Evolutionary conservation across 2,329 filamentous ascomycete genomes (phyloP).

Genomic region (Akanthomyces uredinophilus): DNA sequence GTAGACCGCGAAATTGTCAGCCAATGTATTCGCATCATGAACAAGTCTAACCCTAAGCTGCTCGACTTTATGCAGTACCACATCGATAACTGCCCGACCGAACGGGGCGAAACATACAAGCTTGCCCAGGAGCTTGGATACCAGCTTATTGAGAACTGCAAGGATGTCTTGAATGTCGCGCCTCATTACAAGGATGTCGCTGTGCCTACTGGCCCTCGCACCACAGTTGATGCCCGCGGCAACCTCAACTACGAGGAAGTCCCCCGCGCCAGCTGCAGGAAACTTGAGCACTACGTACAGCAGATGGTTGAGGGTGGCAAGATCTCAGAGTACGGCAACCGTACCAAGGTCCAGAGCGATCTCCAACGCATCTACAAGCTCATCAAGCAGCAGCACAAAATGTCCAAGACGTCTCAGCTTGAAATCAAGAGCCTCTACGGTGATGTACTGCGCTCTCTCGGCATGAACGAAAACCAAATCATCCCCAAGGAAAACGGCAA

Average conservation of each 20-base stretch:
- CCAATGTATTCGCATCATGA: slow-evolving; percentile 98
- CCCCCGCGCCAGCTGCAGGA: slow-evolving; percentile 82
- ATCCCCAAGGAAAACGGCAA: slow-evolving; percentile 81
- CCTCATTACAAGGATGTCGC: slow-evolving; percentile 96
- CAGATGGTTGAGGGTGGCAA: slow-evolving; percentile 99
- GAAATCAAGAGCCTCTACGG: slow-evolving; percentile 95
- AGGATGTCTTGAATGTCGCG: slow-evolving; percentile 75
- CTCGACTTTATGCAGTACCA: slow-evolving; percentile 99
- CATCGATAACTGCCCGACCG: slow-evolving; percentile 96
- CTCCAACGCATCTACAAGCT: slow-evolving; percentile 94
- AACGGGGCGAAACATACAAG: slow-evolving; percentile 94
- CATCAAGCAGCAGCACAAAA: slow-evolving; percentile 96
- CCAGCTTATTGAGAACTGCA: slow-evolving; percentile 96
- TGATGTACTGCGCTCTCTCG: slow-evolving; percentile 87
- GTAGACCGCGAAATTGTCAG: slow-evolving; percentile 98
- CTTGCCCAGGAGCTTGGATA: slow-evolving; percentile 92
- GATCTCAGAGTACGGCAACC: slow-evolving; percentile 97
- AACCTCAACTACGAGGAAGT: slow-evolving; percentile 90
- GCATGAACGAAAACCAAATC: slow-evolving; percentile 98
- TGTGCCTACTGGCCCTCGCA: slow-evolving; percentile 84
- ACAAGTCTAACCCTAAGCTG: slow-evolving; percentile 90
- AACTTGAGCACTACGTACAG: slow-evolving; percentile 96
- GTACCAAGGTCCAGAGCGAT: slow-evolving; percentile 96
- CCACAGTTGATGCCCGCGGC: slow-evolving; percentile 85
- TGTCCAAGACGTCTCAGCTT: slow-evolving; percentile 91